Conservation (phyloP, 2,329 filamentous ascomycete genomes). For the Onygenales sp. region DNA sequence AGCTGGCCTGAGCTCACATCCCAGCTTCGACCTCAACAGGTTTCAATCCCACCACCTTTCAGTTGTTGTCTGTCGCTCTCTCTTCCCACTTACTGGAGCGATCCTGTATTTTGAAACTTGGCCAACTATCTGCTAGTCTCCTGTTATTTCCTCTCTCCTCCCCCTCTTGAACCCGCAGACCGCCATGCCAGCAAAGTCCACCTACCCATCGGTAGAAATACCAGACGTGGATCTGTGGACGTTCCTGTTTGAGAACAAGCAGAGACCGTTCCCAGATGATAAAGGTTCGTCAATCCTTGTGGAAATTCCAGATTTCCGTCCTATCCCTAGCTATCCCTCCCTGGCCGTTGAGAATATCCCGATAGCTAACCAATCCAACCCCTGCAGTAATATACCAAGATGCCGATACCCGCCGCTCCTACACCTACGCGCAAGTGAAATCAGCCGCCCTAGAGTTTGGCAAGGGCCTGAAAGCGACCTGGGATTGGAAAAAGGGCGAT, state of each 20-base stretch:
- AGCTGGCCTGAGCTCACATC: no score
- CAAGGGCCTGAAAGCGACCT: constrained; percentile 62
- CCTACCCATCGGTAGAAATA: constrained; percentile 56
- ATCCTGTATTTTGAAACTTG: no score
- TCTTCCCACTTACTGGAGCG: no score
- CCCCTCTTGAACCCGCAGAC: not conserved
- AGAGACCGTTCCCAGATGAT: constrained; percentile 57
- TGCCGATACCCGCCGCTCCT: constrained; percentile 56
- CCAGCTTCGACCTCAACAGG: no score
- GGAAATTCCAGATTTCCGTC: not conserved
- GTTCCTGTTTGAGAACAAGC: constrained; percentile 62
- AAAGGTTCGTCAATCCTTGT: constrained; percentile 47
- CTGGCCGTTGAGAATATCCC: not conserved
- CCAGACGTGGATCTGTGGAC: constrained; percentile 70
- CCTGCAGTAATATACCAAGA: constrained; percentile 66
- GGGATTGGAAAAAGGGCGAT: constrained; percentile 74
- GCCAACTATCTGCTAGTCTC: not conserved
- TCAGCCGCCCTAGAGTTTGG: constrained; percentile 65
- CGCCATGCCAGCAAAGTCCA: constrained; percentile 61
- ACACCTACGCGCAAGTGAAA: constrained; percentile 62
- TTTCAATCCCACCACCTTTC: no score
- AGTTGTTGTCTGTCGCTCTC: no score
- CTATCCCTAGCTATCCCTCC: not conserved
- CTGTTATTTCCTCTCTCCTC: not conserved
- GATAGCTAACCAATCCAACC: not conserved